These are phyloP conservation scores for Trichomonas vaginalis DNA, from an alignment of 208 protist genomes.

Conservation along the genomic window DNA sequence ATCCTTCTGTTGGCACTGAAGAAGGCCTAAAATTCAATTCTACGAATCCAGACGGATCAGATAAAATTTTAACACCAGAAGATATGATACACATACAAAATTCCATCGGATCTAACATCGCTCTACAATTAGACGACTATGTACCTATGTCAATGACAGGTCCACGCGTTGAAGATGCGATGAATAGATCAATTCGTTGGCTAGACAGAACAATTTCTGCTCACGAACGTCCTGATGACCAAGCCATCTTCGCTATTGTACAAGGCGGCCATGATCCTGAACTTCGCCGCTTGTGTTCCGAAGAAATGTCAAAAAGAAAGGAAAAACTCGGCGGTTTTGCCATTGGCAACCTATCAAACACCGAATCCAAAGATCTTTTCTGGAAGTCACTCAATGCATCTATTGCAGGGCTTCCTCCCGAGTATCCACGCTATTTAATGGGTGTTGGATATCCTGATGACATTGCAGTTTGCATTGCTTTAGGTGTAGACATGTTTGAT, in stretches of 20 bases:
- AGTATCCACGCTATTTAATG: constrained; percentile 91
- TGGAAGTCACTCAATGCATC: constrained; percentile 64
- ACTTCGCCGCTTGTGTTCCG: constrained; percentile 63
- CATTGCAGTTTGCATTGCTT: constrained; percentile 82
- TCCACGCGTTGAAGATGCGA: constrained; percentile 69
- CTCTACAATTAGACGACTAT: constrained; percentile 96
- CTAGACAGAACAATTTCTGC: constrained; percentile 83
- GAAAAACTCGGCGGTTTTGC: constrained; percentile 74
- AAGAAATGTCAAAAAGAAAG: constrained; percentile 68
- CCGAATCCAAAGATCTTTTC: constrained; percentile 87
- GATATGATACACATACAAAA: constrained; percentile 91
- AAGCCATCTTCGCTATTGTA: constrained; percentile 95
- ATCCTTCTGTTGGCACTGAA: constrained; percentile 81
- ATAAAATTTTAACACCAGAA: constrained; percentile 86
- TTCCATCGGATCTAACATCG: constrained; percentile 90
- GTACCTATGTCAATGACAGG: constrained; percentile 58
- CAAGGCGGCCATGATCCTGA: constrained; percentile 71
- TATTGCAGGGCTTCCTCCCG: constrained; percentile 51
- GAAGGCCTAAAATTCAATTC: constrained; percentile 91
- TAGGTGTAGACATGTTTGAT: constrained; percentile 99
- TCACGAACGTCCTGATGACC: constrained; percentile 63
- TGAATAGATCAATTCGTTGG: constrained; percentile 79
- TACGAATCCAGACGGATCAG: constrained; percentile 69
- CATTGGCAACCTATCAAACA: constrained; percentile 88
- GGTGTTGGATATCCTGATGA: constrained; percentile 92